A percentile compares a stretch with the other conserved stretches of the same genome.
Conservation (phyloP, 2,329 filamentous ascomycete species). For the Phoma sp. region DNA sequence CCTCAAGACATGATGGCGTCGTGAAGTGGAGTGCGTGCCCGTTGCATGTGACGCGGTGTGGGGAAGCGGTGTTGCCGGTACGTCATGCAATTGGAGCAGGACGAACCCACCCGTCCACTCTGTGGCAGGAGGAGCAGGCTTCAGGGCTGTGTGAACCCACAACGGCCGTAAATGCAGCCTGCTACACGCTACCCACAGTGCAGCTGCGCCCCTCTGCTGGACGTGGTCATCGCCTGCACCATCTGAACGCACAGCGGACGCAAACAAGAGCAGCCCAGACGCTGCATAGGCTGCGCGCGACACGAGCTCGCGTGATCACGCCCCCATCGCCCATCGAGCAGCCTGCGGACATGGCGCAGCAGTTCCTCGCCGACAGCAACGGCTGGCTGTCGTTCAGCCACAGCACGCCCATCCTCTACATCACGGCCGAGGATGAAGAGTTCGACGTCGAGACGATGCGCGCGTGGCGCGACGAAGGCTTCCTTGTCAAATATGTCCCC, state of each 20-base stretch:
- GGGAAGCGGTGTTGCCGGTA: neutral
- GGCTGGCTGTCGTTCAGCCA: conserved; percentile 50
- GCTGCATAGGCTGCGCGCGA: neutral
- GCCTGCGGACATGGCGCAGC: conserved; percentile 36
- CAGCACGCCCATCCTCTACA: conserved; percentile 54
- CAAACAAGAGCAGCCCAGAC: neutral
- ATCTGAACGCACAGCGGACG: neutral
- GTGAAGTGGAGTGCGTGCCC: too few species aligned
- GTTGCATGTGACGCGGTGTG: too few species aligned
- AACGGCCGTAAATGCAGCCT: conserved; percentile 10
- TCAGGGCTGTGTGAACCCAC: conserved; percentile 25
- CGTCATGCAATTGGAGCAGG: neutral
- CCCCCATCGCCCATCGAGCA: neutral
- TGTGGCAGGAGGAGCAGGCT: conserved; percentile 17
- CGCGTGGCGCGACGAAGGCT: conserved; percentile 67
- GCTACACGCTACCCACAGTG: conserved; percentile 18
- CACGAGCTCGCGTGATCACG: conserved; percentile 1
- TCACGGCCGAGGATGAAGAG: conserved; percentile 60
- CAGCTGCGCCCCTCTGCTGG: conserved; percentile 5
- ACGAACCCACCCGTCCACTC: conserved; percentile 1
- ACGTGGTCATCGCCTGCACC: neutral
- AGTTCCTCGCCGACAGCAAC: conserved; percentile 46
- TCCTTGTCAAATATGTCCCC: conserved; percentile 64
- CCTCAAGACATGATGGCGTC: too few species aligned
- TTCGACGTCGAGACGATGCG: conserved; percentile 62